Evolutionary conservation across 2,329 filamentous ascomycete genomes (phyloP), one percentile per base, ranked within the genome.

Genomic region (Sarocladium kiliense): DNA sequence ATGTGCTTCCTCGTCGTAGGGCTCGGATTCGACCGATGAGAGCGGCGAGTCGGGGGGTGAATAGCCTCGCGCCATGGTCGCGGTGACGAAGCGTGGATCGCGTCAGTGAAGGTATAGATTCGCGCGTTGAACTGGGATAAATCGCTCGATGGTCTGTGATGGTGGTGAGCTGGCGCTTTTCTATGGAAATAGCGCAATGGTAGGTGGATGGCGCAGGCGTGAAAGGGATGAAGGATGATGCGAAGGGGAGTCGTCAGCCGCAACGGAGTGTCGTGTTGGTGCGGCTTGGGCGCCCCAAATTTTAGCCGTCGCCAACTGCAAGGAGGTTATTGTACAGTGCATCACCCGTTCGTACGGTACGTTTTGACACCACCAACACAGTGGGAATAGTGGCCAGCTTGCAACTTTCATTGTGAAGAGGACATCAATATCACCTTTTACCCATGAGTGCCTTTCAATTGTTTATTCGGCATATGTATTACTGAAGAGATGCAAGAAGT

Each of bases 11-110:
- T 78, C 75, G 47, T 79, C 75, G 54, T 73, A 77, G 18, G 70
- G 71, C 53, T 76, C 76, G 47, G 73, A 73, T 19, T 70, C 70
- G 64, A 77, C 69, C 3, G 76, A 77, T 27, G 77, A 79, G 3
- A 77, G 68, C 23, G 77, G 75, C 32, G 76, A 78, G 55, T 78
- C 76, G 14, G 70, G 67, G 36, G 70, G 71, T 27, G 71, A 71
- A 55, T 66, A 70, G 54, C 66, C 64, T 61, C 66, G 68, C 57
- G 67, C 65, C 70, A 72, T 72, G 55, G 59, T 63, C 55, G 65
- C 65, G 64, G 57, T 50, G 27, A 47, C 10, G 47, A 27, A 34
- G 30, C 21, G 25, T 5, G 41, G 21, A 23, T 25, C 41, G 41
- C 41, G 41, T 45, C 18, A 45, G 19, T 44, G 39, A 30, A 23